Base-by-base conservation (phyloP, 2,329 filamentous ascomycete genomes). In the Pestalotiopsis sp. region DNA sequence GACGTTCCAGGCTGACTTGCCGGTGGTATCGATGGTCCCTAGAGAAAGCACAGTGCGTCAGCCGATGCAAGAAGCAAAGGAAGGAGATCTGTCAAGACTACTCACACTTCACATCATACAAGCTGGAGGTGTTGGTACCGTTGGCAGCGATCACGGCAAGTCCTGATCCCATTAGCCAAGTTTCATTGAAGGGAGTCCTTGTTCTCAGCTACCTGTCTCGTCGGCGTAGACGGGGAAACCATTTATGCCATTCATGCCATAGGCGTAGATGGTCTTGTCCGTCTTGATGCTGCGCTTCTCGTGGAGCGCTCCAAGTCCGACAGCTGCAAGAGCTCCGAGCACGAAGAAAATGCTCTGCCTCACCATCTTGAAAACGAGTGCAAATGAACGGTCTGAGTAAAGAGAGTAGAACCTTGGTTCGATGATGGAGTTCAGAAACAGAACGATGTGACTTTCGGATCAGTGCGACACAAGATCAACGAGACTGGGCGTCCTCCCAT, bases 191-290 rank as follows among this genome's bases (percentile, higher is more conserved):
- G 17, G n/a, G 14, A 20, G 7, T 20, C 4, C 5, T 52, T n/a
- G 7, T 23, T n/a, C 17, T 52, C 17, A n/a, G 20, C 7, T 52
- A 60, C 58, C 58, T 23, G 20, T 38, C 25, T 27, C 31, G 12
- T 38, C 58, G 6, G 58, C n/a, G 58, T 31, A 60, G 3, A 60
- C 58, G 17, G 58, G 58, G 5, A 20, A 38, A 27, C 58, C 58
- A 17, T 27, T 14, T 13, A 60, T 27, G 25, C 58, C 58, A 11
- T 52, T 52, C 45, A 38, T 60, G 17, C 58, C 58, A 27, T 38
- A 60, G 11, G 58, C 58, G 58, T 60, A 60, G 23, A 60, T 60
- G 25, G 58, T 60, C 58, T 31, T 38, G 25, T 60, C 25, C n/a
- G 20, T 27, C 25, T 27, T 38, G 25, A 12, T 38, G 31, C 31